Base-by-base conservation (phyloP, 1,284 basidiomycete species). In the Cronartium ribicola region DNA sequence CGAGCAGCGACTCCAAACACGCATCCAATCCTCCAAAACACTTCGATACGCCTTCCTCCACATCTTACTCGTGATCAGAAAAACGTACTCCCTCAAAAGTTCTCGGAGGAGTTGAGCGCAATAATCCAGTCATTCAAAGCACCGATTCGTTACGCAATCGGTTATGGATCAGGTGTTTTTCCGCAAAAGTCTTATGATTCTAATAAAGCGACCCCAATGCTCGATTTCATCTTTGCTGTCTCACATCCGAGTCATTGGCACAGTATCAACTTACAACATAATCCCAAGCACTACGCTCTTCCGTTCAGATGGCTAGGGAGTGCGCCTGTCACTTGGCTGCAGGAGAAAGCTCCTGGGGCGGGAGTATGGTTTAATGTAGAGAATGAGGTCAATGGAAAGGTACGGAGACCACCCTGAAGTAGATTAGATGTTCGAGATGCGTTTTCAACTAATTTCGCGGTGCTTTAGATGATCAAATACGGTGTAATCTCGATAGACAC, bases 291-390 rank as follows among this genome's bases (percentile, higher is more conserved):
- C 82, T 99, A 99, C 81, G 90, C 94, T 0, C 81, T 92, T 20
- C 88, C 91, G 78, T 88, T 92, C 41, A 86, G 94, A n/a, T 78
- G 88, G 63, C 82, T 95, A 0, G 95, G 95, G 0, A 88, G 87
- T 20, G 85, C 85, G 48, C 89, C 90, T 78, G 88, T 97, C 13
- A 86, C 88, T 13, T 85, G 84, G 75, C 84, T 95, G 63, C 90
- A 97, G 82, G 87, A 88, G 29, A 78, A 78, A 29, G 78, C 76
- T 3, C 79, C 90, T 10, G 88, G 88, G 2, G 95, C 95, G 0
- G 92, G 92, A 5, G 86, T 98, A 46, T 99, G 95, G 95, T 97
- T 94, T 81, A 94, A 95, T 78, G 87, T 93, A 0, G 91, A 89
- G 82, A 88, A 94, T 51, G 86, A 88, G n/a, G 87, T 94, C 81